Conservation (phyloP, 1,284 basidiomycete species). For the Boletellus deceptivus region DNA sequence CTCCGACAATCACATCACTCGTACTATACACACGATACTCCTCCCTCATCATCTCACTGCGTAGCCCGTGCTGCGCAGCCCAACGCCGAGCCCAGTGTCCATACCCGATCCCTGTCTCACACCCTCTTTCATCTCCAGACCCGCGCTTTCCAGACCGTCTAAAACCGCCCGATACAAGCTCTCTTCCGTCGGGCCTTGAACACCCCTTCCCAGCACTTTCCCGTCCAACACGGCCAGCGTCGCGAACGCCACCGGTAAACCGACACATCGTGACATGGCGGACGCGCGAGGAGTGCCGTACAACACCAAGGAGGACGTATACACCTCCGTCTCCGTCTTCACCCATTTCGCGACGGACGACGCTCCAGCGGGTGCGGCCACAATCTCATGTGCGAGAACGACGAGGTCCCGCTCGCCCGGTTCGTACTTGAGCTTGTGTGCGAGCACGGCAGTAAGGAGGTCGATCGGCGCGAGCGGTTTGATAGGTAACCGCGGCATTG, state of each 20-base stretch:
- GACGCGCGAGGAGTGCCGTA: conserved; percentile 68
- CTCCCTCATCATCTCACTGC: no score
- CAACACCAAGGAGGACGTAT: conserved; percentile 74
- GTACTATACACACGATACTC: no score
- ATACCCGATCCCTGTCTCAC: conserved; percentile 31
- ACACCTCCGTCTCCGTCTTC: conserved; percentile 45
- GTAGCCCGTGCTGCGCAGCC: conserved; percentile 13
- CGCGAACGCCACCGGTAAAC: conserved; percentile 81
- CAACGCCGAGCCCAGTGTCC: conserved; percentile 27
- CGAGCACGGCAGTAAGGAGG: conserved; percentile 73
- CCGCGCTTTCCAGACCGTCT: conserved; percentile 55
- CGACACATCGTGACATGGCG: conserved; percentile 90
- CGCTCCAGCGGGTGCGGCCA: conserved; percentile 36
- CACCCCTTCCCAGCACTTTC: conserved; percentile 55
- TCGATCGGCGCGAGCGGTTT: conserved; percentile 67
- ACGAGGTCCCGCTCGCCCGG: conserved; percentile 84
- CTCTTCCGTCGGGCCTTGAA: conserved; percentile 61
- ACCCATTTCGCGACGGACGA: background rate
- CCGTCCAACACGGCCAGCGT: conserved; percentile 74
- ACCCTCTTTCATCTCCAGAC: conserved; percentile 67
- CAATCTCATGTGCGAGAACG: conserved; percentile 83
- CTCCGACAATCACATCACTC: no score
- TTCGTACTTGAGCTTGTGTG: conserved; percentile 72
- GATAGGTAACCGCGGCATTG: conserved; percentile 38
- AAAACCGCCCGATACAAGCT: conserved; percentile 64